Percentiles rank a stretch among this genome's conserved stretches.
Conservation (phyloP, 106 monocot species). For the Agapanthus africanus region DNA sequence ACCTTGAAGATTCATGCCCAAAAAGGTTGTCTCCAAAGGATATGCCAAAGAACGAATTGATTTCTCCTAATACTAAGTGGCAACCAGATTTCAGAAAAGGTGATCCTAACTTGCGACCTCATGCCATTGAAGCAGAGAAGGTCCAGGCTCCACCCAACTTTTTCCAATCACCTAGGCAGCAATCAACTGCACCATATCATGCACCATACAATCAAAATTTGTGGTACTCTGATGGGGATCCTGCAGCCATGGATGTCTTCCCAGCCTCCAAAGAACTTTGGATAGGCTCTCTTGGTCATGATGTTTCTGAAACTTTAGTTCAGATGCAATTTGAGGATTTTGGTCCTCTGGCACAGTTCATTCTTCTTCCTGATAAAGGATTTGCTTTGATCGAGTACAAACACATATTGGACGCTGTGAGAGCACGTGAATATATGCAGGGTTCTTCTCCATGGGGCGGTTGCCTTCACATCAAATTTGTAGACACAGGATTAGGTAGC, state of each 20-base stretch:
- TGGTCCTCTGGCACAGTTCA: conserved; percentile 59
- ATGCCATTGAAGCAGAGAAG: conserved; percentile 15
- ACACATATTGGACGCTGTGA: conserved; percentile 80
- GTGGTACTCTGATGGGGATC: conserved; percentile 72
- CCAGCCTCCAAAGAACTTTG: conserved; percentile 73
- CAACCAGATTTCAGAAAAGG: conserved; percentile 18
- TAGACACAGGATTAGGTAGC: conserved; percentile 70
- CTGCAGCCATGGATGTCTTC: conserved; percentile 59
- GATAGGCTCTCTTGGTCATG: conserved; percentile 63
- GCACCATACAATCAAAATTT: conserved; percentile 27
- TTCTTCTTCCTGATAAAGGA: conserved; percentile 44
- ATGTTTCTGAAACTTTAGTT: conserved; percentile 52
- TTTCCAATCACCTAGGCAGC: conserved; percentile 31
- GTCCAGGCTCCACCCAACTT: conserved; percentile 4
- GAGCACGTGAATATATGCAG: conserved; percentile 78
- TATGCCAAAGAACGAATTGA: conserved; percentile 5
- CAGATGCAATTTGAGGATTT: conserved; percentile 78
- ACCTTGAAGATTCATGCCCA: conserved; percentile 8
- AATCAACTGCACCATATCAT: conserved; percentile 16
- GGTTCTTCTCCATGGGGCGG: conserved; percentile 77
- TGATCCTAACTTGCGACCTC: background rate
- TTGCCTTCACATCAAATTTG: conserved; percentile 58
- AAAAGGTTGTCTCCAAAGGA: background rate
- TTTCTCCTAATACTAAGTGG: conserved; percentile 6
- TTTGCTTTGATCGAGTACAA: conserved; percentile 81